Conservation (phyloP, 805 yeast species). For the Sporopachydermia lactativora region DNA sequence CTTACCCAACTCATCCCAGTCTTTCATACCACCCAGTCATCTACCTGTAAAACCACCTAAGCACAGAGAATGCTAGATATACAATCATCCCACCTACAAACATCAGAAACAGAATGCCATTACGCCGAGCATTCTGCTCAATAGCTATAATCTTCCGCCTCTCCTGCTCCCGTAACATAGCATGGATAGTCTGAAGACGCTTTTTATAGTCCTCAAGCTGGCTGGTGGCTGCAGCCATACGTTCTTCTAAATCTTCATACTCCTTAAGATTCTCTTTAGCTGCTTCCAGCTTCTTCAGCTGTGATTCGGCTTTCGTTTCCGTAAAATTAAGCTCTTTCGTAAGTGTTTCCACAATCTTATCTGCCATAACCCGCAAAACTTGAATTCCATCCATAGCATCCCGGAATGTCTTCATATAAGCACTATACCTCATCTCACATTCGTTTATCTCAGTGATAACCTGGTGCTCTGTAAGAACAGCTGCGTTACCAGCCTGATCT, state of each 20-base stretch:
- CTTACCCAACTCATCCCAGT: conserved; percentile 6
- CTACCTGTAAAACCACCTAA: neutral
- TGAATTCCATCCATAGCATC: neutral
- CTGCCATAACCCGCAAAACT: neutral
- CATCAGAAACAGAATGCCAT: conserved; percentile 5
- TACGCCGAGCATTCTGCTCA: conserved; percentile 8
- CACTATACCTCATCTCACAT: neutral
- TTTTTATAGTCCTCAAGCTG: conserved; percentile 13
- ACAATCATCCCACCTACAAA: conserved; percentile 7
- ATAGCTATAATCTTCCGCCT: conserved; percentile 8
- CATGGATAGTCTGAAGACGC: conserved; percentile 13
- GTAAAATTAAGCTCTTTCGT: neutral
- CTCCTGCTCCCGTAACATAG: conserved; percentile 12
- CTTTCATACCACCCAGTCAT: neutral
- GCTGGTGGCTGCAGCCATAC: conserved; percentile 12
- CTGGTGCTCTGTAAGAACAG: neutral
- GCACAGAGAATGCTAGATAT: conserved; percentile 5
- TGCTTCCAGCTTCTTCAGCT: conserved; percentile 12
- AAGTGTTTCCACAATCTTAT: neutral
- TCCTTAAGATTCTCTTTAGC: conserved; percentile 8
- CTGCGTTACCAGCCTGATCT: neutral
- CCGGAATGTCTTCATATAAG: neutral
- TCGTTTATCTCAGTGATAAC: neutral
- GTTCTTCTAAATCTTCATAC: conserved; percentile 12
- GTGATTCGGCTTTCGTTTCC: neutral